Evolutionary conservation across 306 rosid genomes (phyloP), one percentile per base, ranked within the genome.

Genomic region (Delonix regia): DNA sequence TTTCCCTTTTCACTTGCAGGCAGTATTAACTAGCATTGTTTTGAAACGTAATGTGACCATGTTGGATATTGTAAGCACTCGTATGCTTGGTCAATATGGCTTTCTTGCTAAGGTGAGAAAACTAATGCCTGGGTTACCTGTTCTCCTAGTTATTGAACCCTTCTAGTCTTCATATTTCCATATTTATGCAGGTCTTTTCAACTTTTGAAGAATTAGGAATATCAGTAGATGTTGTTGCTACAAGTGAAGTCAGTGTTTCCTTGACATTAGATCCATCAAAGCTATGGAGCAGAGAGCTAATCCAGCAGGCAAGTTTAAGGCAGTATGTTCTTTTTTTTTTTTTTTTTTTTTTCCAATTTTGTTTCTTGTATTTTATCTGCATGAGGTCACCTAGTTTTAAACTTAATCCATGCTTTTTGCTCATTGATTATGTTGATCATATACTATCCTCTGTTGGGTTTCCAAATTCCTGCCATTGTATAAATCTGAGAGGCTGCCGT

Each of bases 11-110:
- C 75, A 78, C 22, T 70, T 84, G 84, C 92, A 94, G 98, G 98
- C 90, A 41, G 89, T 92, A 63, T 82, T 94, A 33, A 94, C 97
- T 52, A 94, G 98, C 91, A 92, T 94, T 52, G 98, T 94, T 76
- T 80, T 92, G 91, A 94, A 94, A 87, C 82, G 97, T 19, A 94
- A 89, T 73, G 94, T 94, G 67, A 92, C 97, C 76, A 94, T 90
- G 98, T 86, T 94, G 92, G 98, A 94, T 92, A 92, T 94, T 74
- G 98, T 83, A 51, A 94, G 97, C 90, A 92, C 97, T 52, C 94
- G 98, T 74, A 94, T 94, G 98, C 98, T 94, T 61, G 98, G 98
- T 57, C 97, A 90, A 84, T 89, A 13, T 81, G 98, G 98, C 63
- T 94, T 94, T 83, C 98, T 92, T 82, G 98, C 98, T 56, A 94